These are phyloP conservation scores for Cynanchum wilfordii DNA, from an alignment of 257 asterid genomes.

Conservation along the genomic window DNA sequence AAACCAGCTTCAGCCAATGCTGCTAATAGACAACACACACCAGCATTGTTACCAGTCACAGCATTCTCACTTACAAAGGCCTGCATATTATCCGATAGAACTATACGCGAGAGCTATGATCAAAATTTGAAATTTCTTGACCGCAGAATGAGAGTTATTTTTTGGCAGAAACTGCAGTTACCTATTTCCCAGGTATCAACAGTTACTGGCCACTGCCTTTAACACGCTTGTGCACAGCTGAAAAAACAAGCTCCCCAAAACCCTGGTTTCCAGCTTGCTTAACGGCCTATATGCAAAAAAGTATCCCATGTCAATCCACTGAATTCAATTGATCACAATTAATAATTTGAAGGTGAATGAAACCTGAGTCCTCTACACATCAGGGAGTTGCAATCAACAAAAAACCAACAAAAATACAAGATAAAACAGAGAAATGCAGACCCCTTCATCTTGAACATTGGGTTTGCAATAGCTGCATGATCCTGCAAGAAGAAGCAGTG, in stretches of 20 bases:
- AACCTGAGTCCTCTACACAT: too few species aligned
- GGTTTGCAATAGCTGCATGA: constrained; percentile 88
- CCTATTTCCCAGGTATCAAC: constrained; percentile 15
- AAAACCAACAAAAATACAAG: too few species aligned
- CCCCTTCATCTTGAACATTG: constrained; percentile 95
- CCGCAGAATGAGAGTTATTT: background rate
- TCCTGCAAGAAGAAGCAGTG: constrained; percentile 46
- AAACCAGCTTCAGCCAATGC: too few species aligned
- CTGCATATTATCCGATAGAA: too few species aligned
- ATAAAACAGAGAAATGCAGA: too few species aligned
- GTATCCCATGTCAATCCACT: background rate
- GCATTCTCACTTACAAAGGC: too few species aligned
- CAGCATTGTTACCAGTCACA: too few species aligned
- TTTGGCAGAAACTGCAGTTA: constrained; percentile 4
- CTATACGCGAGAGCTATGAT: too few species aligned
- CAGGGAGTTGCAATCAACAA: too few species aligned
- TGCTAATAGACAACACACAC: too few species aligned
- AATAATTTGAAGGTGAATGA: too few species aligned
- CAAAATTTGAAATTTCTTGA: background rate
- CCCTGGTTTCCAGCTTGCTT: constrained; percentile 86
- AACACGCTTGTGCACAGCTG: constrained; percentile 72
- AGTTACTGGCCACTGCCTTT: constrained; percentile 33
- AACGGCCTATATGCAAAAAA: constrained; percentile 57
- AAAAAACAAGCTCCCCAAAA: constrained; percentile 79
- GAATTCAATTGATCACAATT: too few species aligned